Conservation (phyloP, 305 asterid genomes). For the Andrographis paniculata region DNA sequence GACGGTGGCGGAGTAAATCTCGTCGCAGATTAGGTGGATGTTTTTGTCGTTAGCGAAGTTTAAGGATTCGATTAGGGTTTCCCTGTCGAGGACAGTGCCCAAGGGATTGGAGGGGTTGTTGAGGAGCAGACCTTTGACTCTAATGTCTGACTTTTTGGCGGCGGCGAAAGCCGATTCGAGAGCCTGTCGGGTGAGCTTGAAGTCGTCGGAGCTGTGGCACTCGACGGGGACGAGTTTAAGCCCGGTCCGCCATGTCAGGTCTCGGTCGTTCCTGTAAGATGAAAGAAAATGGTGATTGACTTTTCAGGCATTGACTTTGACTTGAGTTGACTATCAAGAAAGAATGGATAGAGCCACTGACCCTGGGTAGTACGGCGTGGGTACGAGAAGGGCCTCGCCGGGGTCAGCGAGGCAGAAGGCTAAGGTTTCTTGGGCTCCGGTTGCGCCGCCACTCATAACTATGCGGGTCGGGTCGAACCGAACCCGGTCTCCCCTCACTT, state of each 20-base stretch:
- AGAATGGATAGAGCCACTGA: constrained; percentile 12
- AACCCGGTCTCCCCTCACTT: constrained; percentile 50
- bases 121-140: constrained; percentile 52
- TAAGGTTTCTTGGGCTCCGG: constrained; percentile 64
- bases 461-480: constrained; percentile 51
- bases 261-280: constrained; percentile 60
- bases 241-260: constrained; percentile 72
- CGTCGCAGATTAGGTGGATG: constrained; percentile 70
- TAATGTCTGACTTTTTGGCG: constrained; percentile 46
- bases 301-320: no score
- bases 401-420: constrained; percentile 75
- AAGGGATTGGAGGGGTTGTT: constrained; percentile 82
- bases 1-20: constrained; percentile 78
- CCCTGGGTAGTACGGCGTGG: constrained; percentile 82
- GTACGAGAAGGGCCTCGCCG: constrained; percentile 74
- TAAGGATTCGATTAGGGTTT: constrained; percentile 32
- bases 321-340: no score
- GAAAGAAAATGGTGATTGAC: no score
- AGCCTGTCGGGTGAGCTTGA: constrained; percentile 44
- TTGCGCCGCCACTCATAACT: constrained; percentile 83
- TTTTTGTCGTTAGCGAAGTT: constrained; percentile 35
- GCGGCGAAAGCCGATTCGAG: constrained; percentile 48
- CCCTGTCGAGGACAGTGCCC: constrained; percentile 54
- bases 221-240: constrained; percentile 46
- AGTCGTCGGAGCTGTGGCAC: constrained; percentile 47